Percentiles rank a stretch among this genome's conserved stretches.
Conservation (phyloP, 805 yeast species). For the Sugiyamaella boreocaroliniensis region DNA sequence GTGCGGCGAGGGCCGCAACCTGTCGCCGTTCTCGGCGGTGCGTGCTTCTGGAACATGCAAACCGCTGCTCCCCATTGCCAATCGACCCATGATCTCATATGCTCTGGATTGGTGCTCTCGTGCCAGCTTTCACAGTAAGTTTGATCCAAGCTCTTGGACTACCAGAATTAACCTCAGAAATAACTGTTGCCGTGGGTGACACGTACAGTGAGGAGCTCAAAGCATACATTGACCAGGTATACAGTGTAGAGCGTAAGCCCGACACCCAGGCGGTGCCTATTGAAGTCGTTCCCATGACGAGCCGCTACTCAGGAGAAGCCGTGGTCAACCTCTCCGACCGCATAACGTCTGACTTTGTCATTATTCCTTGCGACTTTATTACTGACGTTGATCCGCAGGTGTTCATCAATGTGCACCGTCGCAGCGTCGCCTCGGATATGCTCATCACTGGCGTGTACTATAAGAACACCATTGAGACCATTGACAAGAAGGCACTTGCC, state of each 20-base stretch:
- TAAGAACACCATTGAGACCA: constrained; percentile 62
- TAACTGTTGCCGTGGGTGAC: constrained; percentile 54
- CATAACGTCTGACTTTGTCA: constrained; percentile 50
- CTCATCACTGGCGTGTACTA: constrained; percentile 70
- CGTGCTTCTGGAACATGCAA: constrained; percentile 65
- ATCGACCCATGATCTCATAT: constrained; percentile 79
- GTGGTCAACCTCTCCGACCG: constrained; percentile 10
- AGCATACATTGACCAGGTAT: constrained; percentile 43
- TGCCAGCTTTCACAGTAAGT: constrained; percentile 58
- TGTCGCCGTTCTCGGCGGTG: constrained; percentile 63
- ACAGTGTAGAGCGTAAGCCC: constrained; percentile 1
- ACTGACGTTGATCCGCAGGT: constrained; percentile 90
- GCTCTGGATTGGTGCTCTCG: constrained; percentile 89
- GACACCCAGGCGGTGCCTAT: constrained; percentile 1
- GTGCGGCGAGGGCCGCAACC: constrained; percentile 75
- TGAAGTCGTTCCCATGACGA: constrained; percentile 10
- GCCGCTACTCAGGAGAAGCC: constrained; percentile 17
- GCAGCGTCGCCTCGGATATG: constrained; percentile 56
- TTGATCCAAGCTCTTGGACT: neutral
- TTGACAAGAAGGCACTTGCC: constrained; percentile 69
- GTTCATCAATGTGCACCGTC: constrained; percentile 75
- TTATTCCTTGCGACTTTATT: constrained; percentile 89
- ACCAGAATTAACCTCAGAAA: constrained; percentile 24
- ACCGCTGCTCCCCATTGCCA: constrained; percentile 84
- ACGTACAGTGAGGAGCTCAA: constrained; percentile 43